A percentile compares a stretch with the other conserved stretches of the same genome.
These are phyloP conservation scores for Lachancea lanzarotensis DNA, from an alignment of 805 yeast species.

Conservation along the genomic window DNA sequence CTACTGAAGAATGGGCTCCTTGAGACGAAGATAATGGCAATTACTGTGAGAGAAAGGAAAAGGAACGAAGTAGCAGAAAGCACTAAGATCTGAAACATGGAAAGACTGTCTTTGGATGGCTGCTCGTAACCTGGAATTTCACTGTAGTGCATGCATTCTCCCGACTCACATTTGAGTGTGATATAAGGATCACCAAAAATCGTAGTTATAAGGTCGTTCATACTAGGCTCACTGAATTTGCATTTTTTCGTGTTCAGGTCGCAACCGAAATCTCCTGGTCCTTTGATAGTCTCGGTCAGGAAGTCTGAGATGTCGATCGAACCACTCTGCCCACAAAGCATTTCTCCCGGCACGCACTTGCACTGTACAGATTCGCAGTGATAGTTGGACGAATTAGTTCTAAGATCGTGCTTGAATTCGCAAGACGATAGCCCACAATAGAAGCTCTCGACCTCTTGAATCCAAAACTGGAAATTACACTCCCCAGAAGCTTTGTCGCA, in stretches of 20 bases:
- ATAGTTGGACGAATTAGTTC: slow-evolving; percentile 63
- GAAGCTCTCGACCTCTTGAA: slow-evolving; percentile 81
- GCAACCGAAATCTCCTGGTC: slow-evolving; percentile 91
- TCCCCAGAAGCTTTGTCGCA: slow-evolving; percentile 60
- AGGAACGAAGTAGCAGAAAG: slow-evolving; percentile 36
- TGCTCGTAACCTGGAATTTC: slow-evolving; percentile 85
- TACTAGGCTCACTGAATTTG: slow-evolving; percentile 86
- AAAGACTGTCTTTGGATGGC: slow-evolving; percentile 49
- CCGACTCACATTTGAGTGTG: slow-evolving; percentile 70
- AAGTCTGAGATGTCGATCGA: slow-evolving; percentile 93
- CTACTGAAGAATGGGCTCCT: slow-evolving; percentile 55
- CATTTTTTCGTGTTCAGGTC: slow-evolving; percentile 58
- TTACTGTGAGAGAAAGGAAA: slow-evolving; percentile 27
- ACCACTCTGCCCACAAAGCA: slow-evolving; percentile 91
- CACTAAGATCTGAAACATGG: slow-evolving; percentile 41
- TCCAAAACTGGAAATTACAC: slow-evolving; percentile 96
- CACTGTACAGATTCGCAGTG: slow-evolving; percentile 75
- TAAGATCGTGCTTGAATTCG: slow-evolving; percentile 56
- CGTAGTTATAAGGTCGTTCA: slow-evolving; percentile 83
- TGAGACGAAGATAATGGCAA: slow-evolving; percentile 42
- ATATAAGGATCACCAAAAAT: slow-evolving; percentile 95
- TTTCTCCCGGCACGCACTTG: slow-evolving; percentile 83
- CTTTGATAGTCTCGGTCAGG: slow-evolving; percentile 77
- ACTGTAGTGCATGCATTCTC: slow-evolving; percentile 88
- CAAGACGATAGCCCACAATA: slow-evolving; percentile 81